Evolutionary conservation across 129 eudicot genomes (phyloP), one percentile per base, ranked within the genome.

Genomic region (Erigeron canadensis): DNA sequence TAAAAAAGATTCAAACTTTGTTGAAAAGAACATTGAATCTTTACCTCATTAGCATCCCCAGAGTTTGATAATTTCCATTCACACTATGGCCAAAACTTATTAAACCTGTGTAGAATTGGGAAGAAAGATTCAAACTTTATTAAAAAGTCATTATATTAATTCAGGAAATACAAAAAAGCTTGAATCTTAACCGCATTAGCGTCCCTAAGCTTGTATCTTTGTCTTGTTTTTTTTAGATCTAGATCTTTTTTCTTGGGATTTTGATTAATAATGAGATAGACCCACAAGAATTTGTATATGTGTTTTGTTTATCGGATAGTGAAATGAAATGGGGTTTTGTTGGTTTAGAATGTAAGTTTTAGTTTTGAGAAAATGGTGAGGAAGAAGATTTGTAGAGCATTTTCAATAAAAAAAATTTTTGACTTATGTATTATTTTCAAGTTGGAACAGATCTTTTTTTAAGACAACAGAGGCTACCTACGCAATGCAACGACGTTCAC

Each of bases 11-110:
- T 71, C 45, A 48, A 68, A 54, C 18, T 69, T 65, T 43, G 56
- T n/a, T 4, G 67, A 45, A 65, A 75, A 69, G 59, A 68, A 50
- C 5, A 60, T 15, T 50, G 40, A 50, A 77, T 37, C 75, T 60
- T 77, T 77, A 77, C 81, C 81, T 77, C 81, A 77, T 77, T 21
- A 21, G 62, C 62, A 40, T 44, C 57, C 69, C 42, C 41, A 67
- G n/a, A 58, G 51, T 58, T 40, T 13, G n/a, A n/a, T 56, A 28
- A 28, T 28, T 86, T 67, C 68, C 83, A 79, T 71, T 75, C 78
- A 46, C 78, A 73, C 81, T 63, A 48, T 71, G 65, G 47, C 71
- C 73, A 76, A 78, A 79, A 64, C 53, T 65, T 12, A 63, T 72
- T 45, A 2, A 69, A 75, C 41, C 64, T 67, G 9, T n/a, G 37